phyloP scores from a whole-genome alignment of 805 yeast genomes.

The Priceomyces melissophilus region DNA sequence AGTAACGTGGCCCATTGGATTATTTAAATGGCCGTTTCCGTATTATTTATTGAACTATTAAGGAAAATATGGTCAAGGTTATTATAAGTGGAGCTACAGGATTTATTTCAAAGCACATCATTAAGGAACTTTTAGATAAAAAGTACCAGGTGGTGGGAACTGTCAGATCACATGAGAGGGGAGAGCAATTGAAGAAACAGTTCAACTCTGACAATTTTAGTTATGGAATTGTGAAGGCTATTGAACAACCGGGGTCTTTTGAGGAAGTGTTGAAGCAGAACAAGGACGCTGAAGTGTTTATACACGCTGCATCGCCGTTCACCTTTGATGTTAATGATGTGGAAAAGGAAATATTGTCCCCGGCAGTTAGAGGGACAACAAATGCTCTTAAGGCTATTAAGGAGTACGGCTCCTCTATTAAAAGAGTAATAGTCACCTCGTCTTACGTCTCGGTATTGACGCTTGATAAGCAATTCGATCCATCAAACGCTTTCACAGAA shows the following conservation, averaged over 20 bases:
- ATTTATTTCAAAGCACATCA: conserved; percentile 49
- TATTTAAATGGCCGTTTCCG: too few relatives aligned
- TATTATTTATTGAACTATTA: too few relatives aligned
- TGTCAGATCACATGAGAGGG: conserved; percentile 42
- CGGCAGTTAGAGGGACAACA: conserved; percentile 51
- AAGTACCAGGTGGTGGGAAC: conserved; percentile 49
- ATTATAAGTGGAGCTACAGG: conserved; percentile 55
- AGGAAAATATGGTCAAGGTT: conserved; percentile 14
- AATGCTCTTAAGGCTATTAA: conserved; percentile 47
- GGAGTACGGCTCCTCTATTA: conserved; percentile 37
- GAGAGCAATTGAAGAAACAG: conserved; percentile 27
- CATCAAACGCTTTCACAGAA: conserved; percentile 28
- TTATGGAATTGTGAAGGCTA: conserved; percentile 42
- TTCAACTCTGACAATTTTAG: conserved; percentile 18
- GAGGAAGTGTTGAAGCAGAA: conserved; percentile 38
- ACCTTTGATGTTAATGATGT: conserved; percentile 33
- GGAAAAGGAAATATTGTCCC: conserved; percentile 46
- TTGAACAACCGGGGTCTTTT: conserved; percentile 40
- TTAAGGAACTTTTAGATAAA: conserved; percentile 35
- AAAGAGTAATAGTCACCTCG: conserved; percentile 51
- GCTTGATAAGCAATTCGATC: background rate
- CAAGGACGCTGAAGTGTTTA: conserved; percentile 47
- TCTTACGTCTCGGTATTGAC: conserved; percentile 44
- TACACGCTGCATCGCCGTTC: conserved; percentile 63
- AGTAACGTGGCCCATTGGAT: too few relatives aligned